A percentile compares a stretch with the other conserved stretches of the same genome.
These are phyloP conservation scores for Fusarium tricinctum DNA, from an alignment of 2,329 filamentous ascomycete genomes.

Conservation along the genomic window DNA sequence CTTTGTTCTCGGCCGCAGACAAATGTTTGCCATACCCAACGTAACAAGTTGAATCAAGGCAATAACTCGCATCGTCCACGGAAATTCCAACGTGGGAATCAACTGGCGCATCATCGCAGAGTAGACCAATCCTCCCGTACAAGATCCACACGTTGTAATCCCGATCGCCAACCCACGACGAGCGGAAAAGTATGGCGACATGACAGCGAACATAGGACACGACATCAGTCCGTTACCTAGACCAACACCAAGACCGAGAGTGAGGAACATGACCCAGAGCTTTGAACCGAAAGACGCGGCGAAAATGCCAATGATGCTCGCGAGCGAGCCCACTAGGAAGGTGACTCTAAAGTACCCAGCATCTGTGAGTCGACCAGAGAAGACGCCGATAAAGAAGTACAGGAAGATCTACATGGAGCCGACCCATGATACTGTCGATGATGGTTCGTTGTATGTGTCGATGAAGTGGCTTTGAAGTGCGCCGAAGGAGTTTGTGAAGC, in stretches of 20 bases:
- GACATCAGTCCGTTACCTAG: not conserved
- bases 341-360: not conserved
- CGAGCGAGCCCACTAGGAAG: not conserved
- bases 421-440: not conserved
- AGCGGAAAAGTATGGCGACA: not conserved
- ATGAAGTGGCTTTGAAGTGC: slow-evolving; percentile 7
- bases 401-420: not conserved
- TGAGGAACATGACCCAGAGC: not conserved
- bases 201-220: slow-evolving; percentile 1
- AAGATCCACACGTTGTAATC: not conserved
- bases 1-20: not conserved
- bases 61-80: slow-evolving; percentile 5
- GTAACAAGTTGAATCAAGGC: slow-evolving; percentile 4
- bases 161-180: slow-evolving; percentile 1
- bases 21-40: not conserved
- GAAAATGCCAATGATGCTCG: not conserved
- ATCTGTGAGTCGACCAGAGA: not conserved
- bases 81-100: not conserved
- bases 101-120: not conserved
- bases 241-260: not conserved
- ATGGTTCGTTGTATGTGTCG: not conserved
- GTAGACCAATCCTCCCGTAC: slow-evolving; percentile 9
- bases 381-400: not conserved
- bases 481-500: slow-evolving; percentile 7
- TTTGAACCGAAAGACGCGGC: not conserved